Base-by-base conservation (phyloP, 2,329 filamentous ascomycete genomes). In the Ciborinia camelliae region DNA sequence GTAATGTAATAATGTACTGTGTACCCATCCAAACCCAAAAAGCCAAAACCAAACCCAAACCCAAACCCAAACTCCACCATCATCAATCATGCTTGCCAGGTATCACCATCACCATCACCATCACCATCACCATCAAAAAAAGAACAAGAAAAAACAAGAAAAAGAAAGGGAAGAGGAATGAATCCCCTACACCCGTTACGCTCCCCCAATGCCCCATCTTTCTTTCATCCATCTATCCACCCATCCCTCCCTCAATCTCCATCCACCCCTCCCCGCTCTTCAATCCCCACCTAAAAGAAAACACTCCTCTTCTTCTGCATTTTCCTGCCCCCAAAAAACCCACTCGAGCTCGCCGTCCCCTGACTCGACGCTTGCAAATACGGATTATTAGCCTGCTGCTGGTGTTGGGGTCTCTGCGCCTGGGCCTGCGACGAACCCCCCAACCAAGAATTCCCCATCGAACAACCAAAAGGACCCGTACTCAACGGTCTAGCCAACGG, bases 281-380 rank as follows among this genome's bases (percentile, higher is more conserved):
- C 8, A 0, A 35, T 14, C 32, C 9, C 7, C 58, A 4, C 32
- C n/a, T 53, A 72, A 64, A 71, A 72, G 65, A 69, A 73, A 53
- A 73, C 72, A 68, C 72, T 74, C 60, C 65, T 71, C 68, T 74
- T 75, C 68, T 75, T 75, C 61, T 71, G 65, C 54, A 74, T 48
- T 59, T 74, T 75, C 65, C 71, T 74, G 12, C 75, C 71, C 48
- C 64, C 74, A 75, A 71, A 72, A 74, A 81, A 82, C 57, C 76
- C 79, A 68, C 76, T 82, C 68, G 77, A 79, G 59, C 75, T 82
- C 50, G 76, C 76, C 48, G 78, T 66, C 74, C 57, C 68, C 58
- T 65, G 65, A 5, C 69, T 69, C 20, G 70, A 70, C 6, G 72
- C 50, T 48, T 74, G 73, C 32, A 75, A 63, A 70, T 75, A 74